Percentiles rank a stretch among this genome's conserved stretches.
Conservation (phyloP, 768 basidiomycete species). For the Solioccasus polychromus region DNA sequence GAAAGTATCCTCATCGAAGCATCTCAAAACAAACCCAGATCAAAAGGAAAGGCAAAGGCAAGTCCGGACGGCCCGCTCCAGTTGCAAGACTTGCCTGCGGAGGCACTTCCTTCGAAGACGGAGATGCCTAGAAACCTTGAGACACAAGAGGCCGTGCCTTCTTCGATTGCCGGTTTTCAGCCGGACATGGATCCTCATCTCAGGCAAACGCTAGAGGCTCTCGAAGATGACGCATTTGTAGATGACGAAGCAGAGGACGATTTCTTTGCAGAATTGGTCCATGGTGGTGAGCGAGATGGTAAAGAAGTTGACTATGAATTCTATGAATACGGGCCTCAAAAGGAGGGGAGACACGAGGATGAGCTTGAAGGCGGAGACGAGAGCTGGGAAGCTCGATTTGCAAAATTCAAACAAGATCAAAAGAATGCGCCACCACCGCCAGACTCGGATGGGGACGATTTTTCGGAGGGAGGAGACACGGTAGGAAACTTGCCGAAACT, state of each 20-base stretch:
- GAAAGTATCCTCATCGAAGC: constrained; percentile 82
- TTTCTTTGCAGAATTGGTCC: constrained; percentile 73
- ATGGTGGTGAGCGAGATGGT: constrained; percentile 61
- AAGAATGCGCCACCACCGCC: constrained; percentile 19
- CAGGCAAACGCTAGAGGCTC: constrained; percentile 86
- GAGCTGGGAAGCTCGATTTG: constrained; percentile 81
- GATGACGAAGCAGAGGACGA: constrained; percentile 71
- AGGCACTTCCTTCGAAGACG: constrained; percentile 64
- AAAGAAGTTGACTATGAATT: constrained; percentile 67
- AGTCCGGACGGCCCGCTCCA: constrained; percentile 37
- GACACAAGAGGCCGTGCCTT: constrained; percentile 73
- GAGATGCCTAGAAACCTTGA: constrained; percentile 78
- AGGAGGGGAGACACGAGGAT: constrained; percentile 18
- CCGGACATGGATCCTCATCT: constrained; percentile 97
- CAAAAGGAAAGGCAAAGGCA: constrained; percentile 35
- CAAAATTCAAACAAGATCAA: constrained; percentile 67
- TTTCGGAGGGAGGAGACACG: constrained; percentile 78
- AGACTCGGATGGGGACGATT: constrained; percentile 51
- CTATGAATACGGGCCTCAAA: constrained; percentile 41
- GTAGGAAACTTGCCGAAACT: constrained; percentile 71
- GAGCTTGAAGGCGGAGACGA: constrained; percentile 29
- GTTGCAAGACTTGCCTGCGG: constrained; percentile 63
- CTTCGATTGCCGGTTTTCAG: constrained; percentile 83
- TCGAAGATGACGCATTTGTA: constrained; percentile 95
- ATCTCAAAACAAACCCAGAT: constrained; percentile 34